These are phyloP conservation scores for Talaromyces sp. DNA, from an alignment of 2,329 filamentous ascomycete genomes.

Conservation along the genomic window DNA sequence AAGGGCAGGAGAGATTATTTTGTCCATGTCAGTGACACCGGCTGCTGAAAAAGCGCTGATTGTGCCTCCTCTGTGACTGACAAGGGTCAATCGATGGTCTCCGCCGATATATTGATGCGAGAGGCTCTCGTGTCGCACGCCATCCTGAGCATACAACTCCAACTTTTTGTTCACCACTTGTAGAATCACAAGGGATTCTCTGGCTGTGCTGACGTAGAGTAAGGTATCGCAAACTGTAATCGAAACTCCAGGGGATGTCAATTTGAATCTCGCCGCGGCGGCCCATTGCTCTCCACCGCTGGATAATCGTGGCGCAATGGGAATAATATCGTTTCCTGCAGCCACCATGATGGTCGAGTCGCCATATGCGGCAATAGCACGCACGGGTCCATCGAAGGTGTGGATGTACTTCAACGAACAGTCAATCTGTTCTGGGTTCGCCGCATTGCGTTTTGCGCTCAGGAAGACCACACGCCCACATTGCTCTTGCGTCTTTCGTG, in stretches of 20 bases:
- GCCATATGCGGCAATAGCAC: constrained; percentile 55
- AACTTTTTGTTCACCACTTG: constrained; percentile 40
- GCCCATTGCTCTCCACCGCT: constrained; percentile 43
- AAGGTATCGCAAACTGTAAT: constrained; percentile 49
- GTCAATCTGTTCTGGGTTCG: constrained; percentile 30
- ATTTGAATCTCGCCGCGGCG: constrained; percentile 37
- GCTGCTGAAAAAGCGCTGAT: constrained; percentile 42
- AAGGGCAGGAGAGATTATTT: constrained; percentile 32
- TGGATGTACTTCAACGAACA: constrained; percentile 40
- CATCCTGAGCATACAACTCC: constrained; percentile 36
- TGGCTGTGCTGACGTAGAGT: constrained; percentile 56
- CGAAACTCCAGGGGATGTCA: constrained; percentile 52
- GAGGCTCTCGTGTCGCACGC: constrained; percentile 33
- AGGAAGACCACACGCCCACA: constrained; percentile 42
- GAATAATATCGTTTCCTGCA: constrained; percentile 45
- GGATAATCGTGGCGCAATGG: constrained; percentile 43
- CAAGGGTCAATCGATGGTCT: constrained; percentile 48
- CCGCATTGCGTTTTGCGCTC: constrained; percentile 32
- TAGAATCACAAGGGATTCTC: constrained; percentile 54
- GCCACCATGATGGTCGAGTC: constrained; percentile 47
- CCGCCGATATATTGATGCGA: constrained; percentile 41
- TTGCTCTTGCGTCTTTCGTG: constrained; percentile 30
- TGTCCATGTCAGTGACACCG: constrained; percentile 29
- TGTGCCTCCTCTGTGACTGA: constrained; percentile 53
- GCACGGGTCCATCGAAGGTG: constrained; percentile 45